These are phyloP conservation scores for Clavispora santaluciae DNA, from an alignment of 805 yeast species.

Conservation along the genomic window DNA sequence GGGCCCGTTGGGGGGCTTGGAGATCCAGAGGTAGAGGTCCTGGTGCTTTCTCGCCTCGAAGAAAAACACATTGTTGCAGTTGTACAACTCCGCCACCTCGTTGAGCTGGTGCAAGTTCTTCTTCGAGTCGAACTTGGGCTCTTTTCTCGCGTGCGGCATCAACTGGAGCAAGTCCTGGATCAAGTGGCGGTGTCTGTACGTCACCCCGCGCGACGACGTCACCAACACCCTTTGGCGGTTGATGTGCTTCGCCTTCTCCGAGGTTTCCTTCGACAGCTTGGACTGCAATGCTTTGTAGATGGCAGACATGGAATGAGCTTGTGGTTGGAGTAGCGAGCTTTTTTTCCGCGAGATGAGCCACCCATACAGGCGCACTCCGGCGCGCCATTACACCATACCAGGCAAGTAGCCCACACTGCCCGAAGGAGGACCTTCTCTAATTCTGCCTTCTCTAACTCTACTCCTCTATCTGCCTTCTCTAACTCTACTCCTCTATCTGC, in stretches of 20 bases:
- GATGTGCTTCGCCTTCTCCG: slow-evolving; percentile 50
- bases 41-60: slow-evolving; percentile 96
- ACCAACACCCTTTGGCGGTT: slow-evolving; percentile 87
- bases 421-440: too few species aligned
- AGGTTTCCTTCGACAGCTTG: slow-evolving; percentile 44
- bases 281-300: slow-evolving; percentile 43
- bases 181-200: slow-evolving; percentile 91
- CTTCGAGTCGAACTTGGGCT: slow-evolving; percentile 92
- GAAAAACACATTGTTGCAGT: slow-evolving; percentile 90
- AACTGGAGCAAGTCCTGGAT: slow-evolving; percentile 73
- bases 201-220: slow-evolving; percentile 91
- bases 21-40: slow-evolving; percentile 90
- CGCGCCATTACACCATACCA: too few species aligned
- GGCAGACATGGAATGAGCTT: slow-evolving; percentile 33
- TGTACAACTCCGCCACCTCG: slow-evolving; percentile 94
- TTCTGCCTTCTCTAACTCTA: too few species aligned
- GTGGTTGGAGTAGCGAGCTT: background rate
- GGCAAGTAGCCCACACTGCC: too few species aligned
- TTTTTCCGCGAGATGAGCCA: slow-evolving; percentile 10
- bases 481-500: too few species aligned
- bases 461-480: too few species aligned
- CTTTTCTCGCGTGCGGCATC: slow-evolving; percentile 93
- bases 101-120: slow-evolving; percentile 83
- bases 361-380: background rate
- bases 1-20: slow-evolving; percentile 98